Evolutionary conservation across 1,284 basidiomycete genomes (phyloP), one percentile per base, ranked within the genome.

Genomic region (Irpex rosettiformis): DNA sequence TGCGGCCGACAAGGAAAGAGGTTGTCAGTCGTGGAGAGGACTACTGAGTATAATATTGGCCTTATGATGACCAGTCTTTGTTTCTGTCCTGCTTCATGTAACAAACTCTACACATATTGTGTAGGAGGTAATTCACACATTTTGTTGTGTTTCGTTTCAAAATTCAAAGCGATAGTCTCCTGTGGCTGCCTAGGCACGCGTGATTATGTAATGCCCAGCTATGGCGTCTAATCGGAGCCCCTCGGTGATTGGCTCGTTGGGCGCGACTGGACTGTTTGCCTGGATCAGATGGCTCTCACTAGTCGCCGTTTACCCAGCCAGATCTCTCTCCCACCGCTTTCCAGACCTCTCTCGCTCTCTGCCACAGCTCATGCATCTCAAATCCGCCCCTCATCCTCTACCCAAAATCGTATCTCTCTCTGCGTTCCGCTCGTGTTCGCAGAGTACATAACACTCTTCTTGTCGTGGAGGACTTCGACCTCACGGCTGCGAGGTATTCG

Each of bases 1-100:
- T 98, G 49, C 72, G 73, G 40, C 73, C 96, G 40, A 97, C 94
- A 2, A 88, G 89, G 67, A 98, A 97, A 71, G 97, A 99, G 75
- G 87, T 99, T 5, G 94, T 99, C 40, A 94, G 92, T 67, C 82
- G 95, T 64, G 96, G 96, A 29, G 91, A 93, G 62, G 96, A 98
- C 73, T 98, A 96, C 64, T 75, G 64, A 64, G 55, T 55, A 55
- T 40, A 24, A 16, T 28, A 49, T 2, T 47, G 10, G 8, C 4
- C n/a, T 2, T 37, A 11, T 37, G 33, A 10, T 3, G 11, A 16
- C 33, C n/a, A 11, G 33, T 10, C n/a, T 37, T 37, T 3, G 33
- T 37, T 37, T 37, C 33, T 37, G 11, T 37, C 33, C n/a, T 10
- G 33, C 33, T 37, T 16, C 11, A 37, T 37, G 33, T 37, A n/a